Base-by-base conservation (phyloP, 1,139 yeast genomes). In the Suhomyces taliae region DNA sequence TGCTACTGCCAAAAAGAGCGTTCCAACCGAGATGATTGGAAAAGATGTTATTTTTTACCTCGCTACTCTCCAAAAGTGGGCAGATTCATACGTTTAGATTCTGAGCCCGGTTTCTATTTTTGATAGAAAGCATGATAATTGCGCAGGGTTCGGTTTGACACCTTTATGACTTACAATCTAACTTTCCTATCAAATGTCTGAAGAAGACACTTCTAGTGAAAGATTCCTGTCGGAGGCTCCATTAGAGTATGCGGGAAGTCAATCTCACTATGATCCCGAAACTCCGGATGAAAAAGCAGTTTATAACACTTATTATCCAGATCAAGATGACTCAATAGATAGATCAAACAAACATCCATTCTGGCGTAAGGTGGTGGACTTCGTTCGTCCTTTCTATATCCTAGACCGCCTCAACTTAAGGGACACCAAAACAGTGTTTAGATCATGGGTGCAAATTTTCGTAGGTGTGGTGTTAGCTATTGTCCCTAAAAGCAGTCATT, bases 401-500 rank as follows among this genome's bases (percentile, higher is more conserved):
- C 35, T 67, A 2, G 58, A 68, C 34, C 72, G 69, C 51, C 43
- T 67, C 11, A 61, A 59, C 38, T 58, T 53, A 44, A 47, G 45
- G 0, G 69, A 72, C 6, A 58, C 67, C 48, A 66, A 65, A 44
- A 51, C 60, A 0, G 63, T 55, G 1, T 34, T 61, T 7, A 56
- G 67, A 27, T 60, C 72, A 2, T 70, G 70, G 66, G 34, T 60
- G 4, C 69, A 65, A 44, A 49, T 64, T 4, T 70, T 72, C 68
- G 43, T 52, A 5, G 55, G 65, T 1, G 61, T 64, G 8, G 47
- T 70, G 1, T 43, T 70, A 12, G 49, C 63, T 8, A 55, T 67
- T 3, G 58, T 67, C 1, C 72, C 70, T 1, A 43, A 46, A 8
- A 53, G 65, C 1, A 55, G 62, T 40, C 44, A 45, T 10, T 70